Base-by-base conservation (phyloP, 1,139 yeast genomes). In the Lodderomyces metapsilosis region DNA sequence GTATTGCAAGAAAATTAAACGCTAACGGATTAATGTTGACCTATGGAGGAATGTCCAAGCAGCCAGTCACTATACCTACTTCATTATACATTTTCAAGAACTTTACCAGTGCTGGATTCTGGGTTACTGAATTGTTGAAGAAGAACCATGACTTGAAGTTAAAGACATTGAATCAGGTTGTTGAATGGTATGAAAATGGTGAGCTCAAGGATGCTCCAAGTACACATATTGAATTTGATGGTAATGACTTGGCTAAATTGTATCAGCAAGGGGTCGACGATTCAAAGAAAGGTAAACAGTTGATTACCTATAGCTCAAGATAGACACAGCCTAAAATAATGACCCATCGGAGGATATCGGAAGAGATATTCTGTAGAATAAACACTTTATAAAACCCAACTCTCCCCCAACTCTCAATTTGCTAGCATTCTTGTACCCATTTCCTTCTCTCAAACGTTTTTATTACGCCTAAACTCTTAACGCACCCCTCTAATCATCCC, bases 21-120 rank as follows among this genome's bases (percentile, higher is more conserved):
- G 58, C 66, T 16, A 74, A 79, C 47, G 88, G 89, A 23, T 74
- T 85, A 49, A 72, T 92, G 73, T 80, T 87, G 54, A 89, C 98
- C 1, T 92, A 92, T 59, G 99, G 99, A 22, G 98, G 96, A 38
- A 92, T 92, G 98, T 88, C 98, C 5, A 82, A 83, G 71, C 92
- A 88, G 65, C 98, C 98, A 2, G 94, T 94, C 20, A 77, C 80
- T 13, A 65, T 92, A 45, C 97, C 98, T 34, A 88, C 97, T 1
- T 80, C 96, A 1, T 68, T 88, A 47, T 87, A 88, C 57, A 91
- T 94, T 50, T 92, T 92, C 72, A 92, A 89, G 62, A 86, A 91
- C 57, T 64, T 92, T 46, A 83, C 87, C 15, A 82, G 91, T 44
- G 80, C 82, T 34, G 98, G 99, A 0, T 92, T 86, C 68, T 92